Evolutionary conservation across 2,329 filamentous ascomycete species (phyloP).

Genomic region (Aureobasidium musti): DNA sequence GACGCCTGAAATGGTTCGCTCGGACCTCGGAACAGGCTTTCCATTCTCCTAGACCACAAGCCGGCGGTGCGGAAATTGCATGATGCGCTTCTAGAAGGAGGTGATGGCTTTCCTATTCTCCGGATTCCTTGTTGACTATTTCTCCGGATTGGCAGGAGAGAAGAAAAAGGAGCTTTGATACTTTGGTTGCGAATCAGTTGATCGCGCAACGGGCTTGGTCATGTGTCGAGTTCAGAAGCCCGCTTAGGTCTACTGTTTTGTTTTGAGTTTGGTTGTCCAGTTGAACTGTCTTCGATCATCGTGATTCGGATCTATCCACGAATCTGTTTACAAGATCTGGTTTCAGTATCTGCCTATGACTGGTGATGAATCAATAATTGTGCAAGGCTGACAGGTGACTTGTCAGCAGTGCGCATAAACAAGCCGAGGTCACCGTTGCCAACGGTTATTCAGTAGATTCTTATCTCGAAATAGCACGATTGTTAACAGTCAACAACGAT

Average conservation of each 20-base stretch:
- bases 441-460: conserved; percentile 21
- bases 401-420: conserved; percentile 8
- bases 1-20: conserved; percentile 14
- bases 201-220: conserved; percentile 19
- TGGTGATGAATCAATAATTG: not conserved
- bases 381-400: conserved; percentile 19
- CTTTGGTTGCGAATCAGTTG: conserved; percentile 12
- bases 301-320: conserved; percentile 12
- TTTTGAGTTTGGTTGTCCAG: conserved; percentile 14
- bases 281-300: not conserved
- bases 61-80: conserved; percentile 17
- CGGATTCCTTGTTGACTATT: not conserved
- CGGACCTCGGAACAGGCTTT: conserved; percentile 17
- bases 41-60: conserved; percentile 4
- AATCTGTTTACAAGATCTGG: not conserved
- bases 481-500: conserved; percentile 18
- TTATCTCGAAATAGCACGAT: conserved; percentile 20
- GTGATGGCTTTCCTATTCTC: not conserved
- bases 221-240: conserved; percentile 9
- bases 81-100: conserved; percentile 12
- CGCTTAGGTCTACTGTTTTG: conserved; percentile 15
- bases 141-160: conserved; percentile 11
- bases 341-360: not conserved
- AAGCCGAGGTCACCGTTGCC: conserved; percentile 10
- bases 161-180: conserved; percentile 16